phyloP scores from a whole-genome alignment of 2,329 filamentous ascomycete genomes.

The Dothistroma pini region DNA sequence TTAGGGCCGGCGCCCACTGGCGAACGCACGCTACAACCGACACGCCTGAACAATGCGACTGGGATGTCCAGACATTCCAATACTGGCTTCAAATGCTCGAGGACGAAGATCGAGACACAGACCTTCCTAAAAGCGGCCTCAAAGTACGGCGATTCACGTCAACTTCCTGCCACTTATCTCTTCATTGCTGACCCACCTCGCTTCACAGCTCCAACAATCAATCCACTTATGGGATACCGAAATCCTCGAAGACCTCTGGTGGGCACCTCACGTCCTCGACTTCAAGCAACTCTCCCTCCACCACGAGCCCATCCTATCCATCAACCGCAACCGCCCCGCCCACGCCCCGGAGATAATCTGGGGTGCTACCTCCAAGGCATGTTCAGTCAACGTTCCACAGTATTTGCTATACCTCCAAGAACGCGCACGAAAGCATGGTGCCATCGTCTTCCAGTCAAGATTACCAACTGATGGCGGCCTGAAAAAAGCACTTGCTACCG shows the following conservation, averaged over 20 bases:
- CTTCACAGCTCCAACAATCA: conserved; percentile 24
- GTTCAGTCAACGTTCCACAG: conserved; percentile 38
- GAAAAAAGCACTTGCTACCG: conserved; percentile 27
- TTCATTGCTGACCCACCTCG: background rate
- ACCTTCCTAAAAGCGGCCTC: conserved; percentile 23
- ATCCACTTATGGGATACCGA: conserved; percentile 31
- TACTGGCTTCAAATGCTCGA: conserved; percentile 38
- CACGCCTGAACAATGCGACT: conserved; percentile 36
- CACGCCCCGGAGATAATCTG: conserved; percentile 23
- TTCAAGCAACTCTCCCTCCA: conserved; percentile 28
- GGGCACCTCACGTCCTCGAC: conserved; percentile 35
- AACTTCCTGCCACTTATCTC: background rate
- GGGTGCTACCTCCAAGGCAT: conserved; percentile 34
- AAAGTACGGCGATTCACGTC: conserved; percentile 18
- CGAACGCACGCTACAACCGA: conserved; percentile 39
- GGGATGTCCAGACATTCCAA: conserved; percentile 44
- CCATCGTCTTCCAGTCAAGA: conserved; percentile 27
- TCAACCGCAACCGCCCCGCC: conserved; percentile 25
- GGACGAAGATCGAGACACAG: conserved; percentile 29
- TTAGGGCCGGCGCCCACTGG: conserved; percentile 49
- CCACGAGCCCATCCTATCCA: conserved; percentile 17
- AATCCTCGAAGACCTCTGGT: conserved; percentile 37
- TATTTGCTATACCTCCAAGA: conserved; percentile 39
- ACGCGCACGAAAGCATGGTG: conserved; percentile 28
- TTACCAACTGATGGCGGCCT: conserved; percentile 33